Conservation (phyloP, 1,284 basidiomycete species). For the Rhodotorula mucilaginosa region DNA sequence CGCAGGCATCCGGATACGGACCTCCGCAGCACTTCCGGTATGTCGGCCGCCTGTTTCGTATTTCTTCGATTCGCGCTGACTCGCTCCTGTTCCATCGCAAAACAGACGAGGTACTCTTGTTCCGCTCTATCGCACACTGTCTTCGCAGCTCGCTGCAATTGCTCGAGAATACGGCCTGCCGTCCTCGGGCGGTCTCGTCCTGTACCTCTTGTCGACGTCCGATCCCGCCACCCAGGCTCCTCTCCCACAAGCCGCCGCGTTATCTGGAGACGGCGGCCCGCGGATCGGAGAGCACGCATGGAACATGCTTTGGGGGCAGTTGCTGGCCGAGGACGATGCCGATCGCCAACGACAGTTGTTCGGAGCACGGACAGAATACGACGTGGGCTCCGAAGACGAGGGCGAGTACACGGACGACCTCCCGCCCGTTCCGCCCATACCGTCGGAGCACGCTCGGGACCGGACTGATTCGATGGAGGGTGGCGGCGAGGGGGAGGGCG, state of each 20-base stretch:
- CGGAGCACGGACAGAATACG: slow-evolving; percentile 54
- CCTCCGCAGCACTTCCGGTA: slow-evolving; percentile 44
- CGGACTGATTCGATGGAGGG: background rate
- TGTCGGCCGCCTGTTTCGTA: background rate
- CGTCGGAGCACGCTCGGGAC: slow-evolving; percentile 15
- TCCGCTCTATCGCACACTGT: slow-evolving; percentile 43
- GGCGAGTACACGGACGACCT: slow-evolving; percentile 37
- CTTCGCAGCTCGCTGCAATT: slow-evolving; percentile 43
- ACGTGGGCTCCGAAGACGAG: slow-evolving; percentile 44
- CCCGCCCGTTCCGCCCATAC: slow-evolving; percentile 55
- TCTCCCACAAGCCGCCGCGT: slow-evolving; percentile 30
- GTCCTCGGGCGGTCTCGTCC: slow-evolving; percentile 68
- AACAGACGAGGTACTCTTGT: slow-evolving; percentile 43
- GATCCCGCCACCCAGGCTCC: slow-evolving; percentile 32
- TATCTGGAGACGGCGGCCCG: slow-evolving; percentile 63
- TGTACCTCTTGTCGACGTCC: slow-evolving; percentile 62
- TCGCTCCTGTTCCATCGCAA: background rate
- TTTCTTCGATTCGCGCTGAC: background rate
- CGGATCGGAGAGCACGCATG: slow-evolving; percentile 77
- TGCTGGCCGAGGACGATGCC: slow-evolving; percentile 61
- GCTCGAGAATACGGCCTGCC: slow-evolving; percentile 80
- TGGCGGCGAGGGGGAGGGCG: slow-evolving; percentile 8
- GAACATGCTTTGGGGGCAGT: slow-evolving; percentile 72
- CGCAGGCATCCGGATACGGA: slow-evolving; percentile 44
- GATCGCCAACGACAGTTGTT: slow-evolving; percentile 52